Conservation (phyloP, 257 asterid genomes). For the Ajuga chamaepitys region DNA sequence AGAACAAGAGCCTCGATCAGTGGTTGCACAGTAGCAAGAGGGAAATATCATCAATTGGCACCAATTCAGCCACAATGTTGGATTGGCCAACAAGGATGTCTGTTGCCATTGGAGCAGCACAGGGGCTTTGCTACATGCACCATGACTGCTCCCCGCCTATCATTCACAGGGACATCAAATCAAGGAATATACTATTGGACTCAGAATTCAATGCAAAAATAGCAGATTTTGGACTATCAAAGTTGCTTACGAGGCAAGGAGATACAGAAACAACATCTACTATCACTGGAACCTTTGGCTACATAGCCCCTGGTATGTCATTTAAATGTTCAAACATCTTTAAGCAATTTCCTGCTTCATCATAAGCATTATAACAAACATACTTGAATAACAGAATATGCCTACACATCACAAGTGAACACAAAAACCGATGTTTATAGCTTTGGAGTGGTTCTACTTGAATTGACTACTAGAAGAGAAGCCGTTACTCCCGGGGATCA, state of each 20-base stretch:
- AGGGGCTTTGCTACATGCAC: conserved; percentile 69
- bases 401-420: conserved; percentile 22
- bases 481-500: conserved; percentile 23
- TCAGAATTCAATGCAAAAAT: conserved; percentile 44
- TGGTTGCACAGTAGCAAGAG: conserved; percentile 43
- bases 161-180: conserved; percentile 58
- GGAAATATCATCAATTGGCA: neutral
- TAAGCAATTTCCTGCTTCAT: no score
- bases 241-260: conserved; percentile 36
- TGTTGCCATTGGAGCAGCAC: conserved; percentile 58
- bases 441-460: conserved; percentile 32
- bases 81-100: conserved; percentile 60
- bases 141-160: conserved; percentile 55
- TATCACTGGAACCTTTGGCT: conserved; percentile 63
- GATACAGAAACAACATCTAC: conserved; percentile 45
- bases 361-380: neutral
- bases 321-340: neutral
- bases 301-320: conserved; percentile 57
- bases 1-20: conserved; percentile 49
- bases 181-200: conserved; percentile 62
- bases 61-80: conserved; percentile 9
- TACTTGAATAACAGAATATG: conserved; percentile 12
- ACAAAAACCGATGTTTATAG: conserved; percentile 29
- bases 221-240: conserved; percentile 66
- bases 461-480: conserved; percentile 28